These are phyloP conservation scores for Fusarium secorum DNA, from an alignment of 2,329 filamentous ascomycete genomes.

Conservation along the genomic window DNA sequence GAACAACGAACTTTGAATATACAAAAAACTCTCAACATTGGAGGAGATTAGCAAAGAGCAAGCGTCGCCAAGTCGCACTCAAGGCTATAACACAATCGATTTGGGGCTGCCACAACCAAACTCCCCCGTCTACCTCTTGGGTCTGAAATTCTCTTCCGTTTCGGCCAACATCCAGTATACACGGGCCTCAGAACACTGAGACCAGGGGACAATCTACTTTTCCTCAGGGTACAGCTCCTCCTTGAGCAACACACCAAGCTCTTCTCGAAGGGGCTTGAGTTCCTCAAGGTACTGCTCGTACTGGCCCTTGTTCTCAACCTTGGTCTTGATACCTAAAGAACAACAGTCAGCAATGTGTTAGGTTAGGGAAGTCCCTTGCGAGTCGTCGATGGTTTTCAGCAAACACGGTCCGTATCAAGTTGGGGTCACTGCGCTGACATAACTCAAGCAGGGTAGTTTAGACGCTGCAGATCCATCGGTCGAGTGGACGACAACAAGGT, in stretches of 20 bases:
- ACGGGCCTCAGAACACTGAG: conserved; percentile 33
- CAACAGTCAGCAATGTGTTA: conserved; percentile 26
- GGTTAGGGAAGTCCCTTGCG: background rate
- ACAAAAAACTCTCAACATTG: conserved; percentile 34
- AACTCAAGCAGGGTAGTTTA: conserved; percentile 2
- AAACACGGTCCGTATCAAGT: background rate
- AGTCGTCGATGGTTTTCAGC: background rate
- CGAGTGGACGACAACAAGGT: conserved; percentile 17
- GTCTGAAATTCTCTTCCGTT: conserved; percentile 39
- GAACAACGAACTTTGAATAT: conserved; percentile 11
- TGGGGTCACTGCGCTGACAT: conserved; percentile 17
- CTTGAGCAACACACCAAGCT: conserved; percentile 90
- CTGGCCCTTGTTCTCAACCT: conserved; percentile 98
- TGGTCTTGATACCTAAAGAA: conserved; percentile 87
- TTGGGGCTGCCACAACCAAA: conserved; percentile 44
- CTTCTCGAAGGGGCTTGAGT: conserved; percentile 90
- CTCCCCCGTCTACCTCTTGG: conserved; percentile 43
- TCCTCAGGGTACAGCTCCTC: conserved; percentile 87
- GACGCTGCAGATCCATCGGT: conserved; percentile 9
- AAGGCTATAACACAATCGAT: conserved; percentile 46
- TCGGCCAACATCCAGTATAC: conserved; percentile 51
- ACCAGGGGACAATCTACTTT: conserved; percentile 49
- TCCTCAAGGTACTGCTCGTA: conserved; percentile 96
- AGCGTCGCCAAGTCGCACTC: conserved; percentile 36
- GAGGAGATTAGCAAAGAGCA: conserved; percentile 35